Evolutionary conservation across 2,329 filamentous ascomycete species (phyloP), one percentile per base, ranked within the genome.

Genomic region (Ophiostoma sp.): DNA sequence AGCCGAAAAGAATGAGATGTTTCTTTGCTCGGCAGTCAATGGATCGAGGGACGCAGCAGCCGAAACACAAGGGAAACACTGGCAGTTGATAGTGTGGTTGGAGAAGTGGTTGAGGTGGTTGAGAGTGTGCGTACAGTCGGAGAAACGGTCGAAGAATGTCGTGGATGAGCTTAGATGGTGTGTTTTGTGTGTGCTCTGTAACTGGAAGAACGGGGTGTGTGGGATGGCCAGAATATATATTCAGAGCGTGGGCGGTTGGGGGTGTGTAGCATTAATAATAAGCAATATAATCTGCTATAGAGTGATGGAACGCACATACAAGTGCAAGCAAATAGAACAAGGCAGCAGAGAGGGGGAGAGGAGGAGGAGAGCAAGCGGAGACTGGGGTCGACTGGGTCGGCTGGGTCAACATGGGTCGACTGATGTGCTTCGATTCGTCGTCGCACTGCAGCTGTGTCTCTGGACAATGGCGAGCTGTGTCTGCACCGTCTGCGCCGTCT

Each of bases 151-250:
- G 15, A 15, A 11, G 65, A 41, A 41, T 41, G 39, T 41, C 39
- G 39, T 41, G 39, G 41, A 39, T 64, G 65, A 67, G 52, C 13
- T 31, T 33, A 64, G 36, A 62, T 69, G 57, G 60, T 66, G 17
- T 66, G 68, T 69, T 52, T 69, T 48, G 36, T 15, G 20, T 69
- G 57, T 48, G 39, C 60, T 65, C 27, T 66, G 60, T 66, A 60
- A 69, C 68, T 52, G n/a, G 68, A 52, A n/a, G 39, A 36, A 13
- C 41, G 64, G 41, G 41, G 36, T 66, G 68, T 36, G 41, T 27
- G 52, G 52, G 52, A 57, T 27, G 52, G 52, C 20, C 68, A 69
- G 68, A 69, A 66, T 57, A 57, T 57, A 57, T 57, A 57, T 13
- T 7, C 52, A 57, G 23, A 27, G 44, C 17, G n/a, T 57, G n/a